Percentiles rank a stretch among this genome's conserved stretches.
Evolutionary conservation across 345 rosid species (phyloP).

Genomic region (Eucalyptus dawsonii): DNA sequence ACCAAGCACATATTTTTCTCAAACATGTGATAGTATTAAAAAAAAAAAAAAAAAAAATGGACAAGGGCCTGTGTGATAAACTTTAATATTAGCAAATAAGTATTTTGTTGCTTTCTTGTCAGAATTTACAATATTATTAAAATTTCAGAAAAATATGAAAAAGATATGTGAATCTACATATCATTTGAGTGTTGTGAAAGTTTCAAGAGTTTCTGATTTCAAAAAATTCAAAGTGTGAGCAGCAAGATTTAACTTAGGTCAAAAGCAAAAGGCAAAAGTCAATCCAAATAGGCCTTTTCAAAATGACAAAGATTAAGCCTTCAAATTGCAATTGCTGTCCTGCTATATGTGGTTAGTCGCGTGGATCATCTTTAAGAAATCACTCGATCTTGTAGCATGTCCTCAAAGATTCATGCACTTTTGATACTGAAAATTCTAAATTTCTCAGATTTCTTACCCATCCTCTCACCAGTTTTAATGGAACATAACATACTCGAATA

Average conservation of each 20-base stretch:
- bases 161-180: neutral
- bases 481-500: neutral
- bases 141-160: neutral
- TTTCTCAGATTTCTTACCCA: neutral
- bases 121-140: neutral
- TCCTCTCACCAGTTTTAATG: neutral
- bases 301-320: neutral
- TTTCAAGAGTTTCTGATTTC: neutral
- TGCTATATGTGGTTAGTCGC: neutral
- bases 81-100: neutral
- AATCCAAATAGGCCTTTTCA: neutral
- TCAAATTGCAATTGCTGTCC: neutral
- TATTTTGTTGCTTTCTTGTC: neutral
- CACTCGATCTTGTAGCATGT: neutral
- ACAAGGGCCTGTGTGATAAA: neutral
- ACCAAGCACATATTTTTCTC: neutral
- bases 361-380: neutral
- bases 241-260: neutral
- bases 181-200: neutral
- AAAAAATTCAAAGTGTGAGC: neutral
- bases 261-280: neutral
- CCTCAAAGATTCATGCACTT: neutral
- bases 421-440: neutral
- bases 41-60: neutral
- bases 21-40: neutral